Conservation (phyloP, 2,329 filamentous ascomycete genomes). For the Furcasterigmium sp. region DNA sequence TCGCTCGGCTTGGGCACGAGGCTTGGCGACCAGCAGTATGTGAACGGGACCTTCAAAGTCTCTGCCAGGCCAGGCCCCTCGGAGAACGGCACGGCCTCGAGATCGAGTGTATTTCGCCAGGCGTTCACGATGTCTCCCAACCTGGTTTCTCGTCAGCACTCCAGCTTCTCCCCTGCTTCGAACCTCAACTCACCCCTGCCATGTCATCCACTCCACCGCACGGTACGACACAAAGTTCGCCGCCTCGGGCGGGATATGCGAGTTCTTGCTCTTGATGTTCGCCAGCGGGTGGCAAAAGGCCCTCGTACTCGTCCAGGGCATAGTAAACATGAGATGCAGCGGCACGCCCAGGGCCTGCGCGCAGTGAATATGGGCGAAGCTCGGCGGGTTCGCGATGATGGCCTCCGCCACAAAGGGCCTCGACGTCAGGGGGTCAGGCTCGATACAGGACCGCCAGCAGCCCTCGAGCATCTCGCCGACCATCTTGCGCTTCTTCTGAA, state of each 20-base stretch:
- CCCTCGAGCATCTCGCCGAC: conserved; percentile 18
- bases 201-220: conserved; percentile 70
- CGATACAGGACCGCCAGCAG: conserved; percentile 18
- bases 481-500: conserved; percentile 17
- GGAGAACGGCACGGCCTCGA: conserved; percentile 64
- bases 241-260: conserved; percentile 31
- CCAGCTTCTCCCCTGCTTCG: not conserved
- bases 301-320: conserved; percentile 72
- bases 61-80: conserved; percentile 67
- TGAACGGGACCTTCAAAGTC: conserved; percentile 64
- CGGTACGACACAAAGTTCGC: conserved; percentile 68
- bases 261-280: conserved; percentile 62
- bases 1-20: conserved; percentile 62
- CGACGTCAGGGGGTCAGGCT: conserved; percentile 8
- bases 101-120: conserved; percentile 59
- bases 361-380: conserved; percentile 43
- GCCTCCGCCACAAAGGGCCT: conserved; percentile 41
- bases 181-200: conserved; percentile 50
- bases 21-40: conserved; percentile 72
- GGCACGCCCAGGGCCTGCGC: conserved; percentile 38
- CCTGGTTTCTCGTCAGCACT: not conserved
- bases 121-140: conserved; percentile 72
- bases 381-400: conserved; percentile 46
- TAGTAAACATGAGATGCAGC: conserved; percentile 47
- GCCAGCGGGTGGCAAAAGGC: conserved; percentile 69